These are phyloP conservation scores for Choricystis sp. DNA, from an alignment of 139 green algal genomes.

Conservation along the genomic window DNA sequence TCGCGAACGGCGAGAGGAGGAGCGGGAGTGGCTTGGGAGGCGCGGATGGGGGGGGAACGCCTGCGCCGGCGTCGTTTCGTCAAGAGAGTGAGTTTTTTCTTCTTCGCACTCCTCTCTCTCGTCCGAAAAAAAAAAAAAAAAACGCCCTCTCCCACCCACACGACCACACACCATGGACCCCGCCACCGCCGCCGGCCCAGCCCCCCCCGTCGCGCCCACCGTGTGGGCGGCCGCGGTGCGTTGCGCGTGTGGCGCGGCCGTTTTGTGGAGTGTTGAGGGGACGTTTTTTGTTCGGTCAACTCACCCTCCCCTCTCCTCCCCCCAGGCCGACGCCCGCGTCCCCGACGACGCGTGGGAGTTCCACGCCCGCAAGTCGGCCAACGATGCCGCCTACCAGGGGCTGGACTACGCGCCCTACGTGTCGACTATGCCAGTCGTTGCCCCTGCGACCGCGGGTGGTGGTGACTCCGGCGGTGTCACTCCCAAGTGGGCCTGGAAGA, in stretches of 20 bases:
- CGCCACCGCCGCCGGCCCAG: no score
- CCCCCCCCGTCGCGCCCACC: no score
- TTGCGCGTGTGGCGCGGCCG: background rate
- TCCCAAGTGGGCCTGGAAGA: slow-evolving; percentile 43
- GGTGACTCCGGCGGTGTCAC: slow-evolving; percentile 25
- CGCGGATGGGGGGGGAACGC: no score
- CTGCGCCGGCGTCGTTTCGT: no score
- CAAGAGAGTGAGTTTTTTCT: no score
- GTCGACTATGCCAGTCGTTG: slow-evolving; percentile 48
- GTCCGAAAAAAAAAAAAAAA: background rate
- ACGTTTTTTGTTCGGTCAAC: background rate
- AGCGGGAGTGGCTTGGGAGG: no score
- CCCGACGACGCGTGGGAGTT: slow-evolving; percentile 53
- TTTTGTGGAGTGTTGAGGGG: no score
- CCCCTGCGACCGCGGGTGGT: no score
- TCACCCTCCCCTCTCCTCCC: background rate
- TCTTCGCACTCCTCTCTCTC: no score
- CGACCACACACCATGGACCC: background rate
- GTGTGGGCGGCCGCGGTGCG: background rate
- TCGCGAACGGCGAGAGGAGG: no score
- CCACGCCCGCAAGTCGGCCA: slow-evolving; percentile 44
- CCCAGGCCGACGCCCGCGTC: slow-evolving; percentile 27
- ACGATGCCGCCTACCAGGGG: slow-evolving; percentile 49
- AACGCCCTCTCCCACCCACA: background rate
- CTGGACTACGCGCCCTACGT: slow-evolving; percentile 46